Evolutionary conservation across 2,329 filamentous ascomycete species (phyloP), one percentile per base, ranked within the genome.

Genomic region (Fusarium palustre): DNA sequence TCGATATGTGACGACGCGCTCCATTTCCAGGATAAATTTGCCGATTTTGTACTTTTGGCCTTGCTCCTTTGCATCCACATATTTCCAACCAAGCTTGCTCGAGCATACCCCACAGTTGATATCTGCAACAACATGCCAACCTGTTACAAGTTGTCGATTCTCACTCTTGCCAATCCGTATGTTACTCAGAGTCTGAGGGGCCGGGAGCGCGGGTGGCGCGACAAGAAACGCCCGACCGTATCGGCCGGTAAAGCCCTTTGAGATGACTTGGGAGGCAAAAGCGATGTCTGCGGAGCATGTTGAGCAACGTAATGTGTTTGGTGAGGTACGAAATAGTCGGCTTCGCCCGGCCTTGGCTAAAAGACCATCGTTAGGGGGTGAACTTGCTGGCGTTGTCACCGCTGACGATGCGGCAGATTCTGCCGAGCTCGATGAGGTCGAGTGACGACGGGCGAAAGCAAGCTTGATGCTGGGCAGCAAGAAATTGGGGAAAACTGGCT

Each of bases 11-110:
- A 86, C 81, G 18, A 90, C 85, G 55, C 87, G 80, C 75, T 86
- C 84, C 39, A 85, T 87, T 79, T 91, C 89, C 39, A 91, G 76
- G 31, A 91, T 91, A 75, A 87, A 91, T 76, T 91, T 91, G 69
- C 88, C 88, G 50, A 91, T 82, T 78, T 91, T 91, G 81, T 91
- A 91, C 74, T 83, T 84, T 76, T 91, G 89, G 47, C 81, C 78
- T 57, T 80, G 73, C 70, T 90, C 86, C 63, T 83, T 84, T 3
- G 89, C 88, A 75, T 89, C 86, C 43, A 91, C 82, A 72, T 91
- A 91, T 77, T 91, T 91, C 89, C 89, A 91, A 20, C 89, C 89
- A 11, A 91, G 75, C 71, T 86, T 86, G 53, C 80, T 81, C 28
- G 80, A 79, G 77, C 89, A 91, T 28, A 85, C 79, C 12, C 76